These are phyloP conservation scores for Brassica nigra DNA, from an alignment of 345 rosid genomes.

Conservation along the genomic window DNA sequence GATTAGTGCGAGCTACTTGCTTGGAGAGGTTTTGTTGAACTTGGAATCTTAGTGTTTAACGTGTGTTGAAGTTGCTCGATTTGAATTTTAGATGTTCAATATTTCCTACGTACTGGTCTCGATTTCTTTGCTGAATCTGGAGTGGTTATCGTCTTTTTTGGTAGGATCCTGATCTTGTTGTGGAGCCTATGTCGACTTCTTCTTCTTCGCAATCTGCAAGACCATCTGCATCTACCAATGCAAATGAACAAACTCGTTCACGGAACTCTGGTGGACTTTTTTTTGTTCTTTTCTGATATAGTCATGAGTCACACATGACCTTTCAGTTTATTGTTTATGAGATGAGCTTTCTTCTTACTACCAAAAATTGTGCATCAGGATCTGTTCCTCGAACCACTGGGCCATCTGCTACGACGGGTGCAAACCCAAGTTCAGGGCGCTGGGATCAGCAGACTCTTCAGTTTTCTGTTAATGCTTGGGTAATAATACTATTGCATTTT, in stretches of 20 bases:
- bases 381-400: constrained; percentile 67
- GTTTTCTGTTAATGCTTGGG: constrained; percentile 99
- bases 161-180: constrained; percentile 88
- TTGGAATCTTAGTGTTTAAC: constrained; percentile 7
- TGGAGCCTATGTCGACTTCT: constrained; percentile 71
- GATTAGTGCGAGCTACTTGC: constrained; percentile 9
- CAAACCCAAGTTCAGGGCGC: constrained; percentile 62
- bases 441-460: constrained; percentile 92
- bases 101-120: not conserved
- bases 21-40: not conserved
- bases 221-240: constrained; percentile 54
- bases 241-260: constrained; percentile 55
- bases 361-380: constrained; percentile 41
- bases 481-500: constrained; percentile 31
- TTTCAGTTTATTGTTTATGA: too few species aligned
- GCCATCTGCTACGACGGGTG: constrained; percentile 57
- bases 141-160: not conserved
- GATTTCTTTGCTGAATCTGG: not conserved
- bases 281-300: not conserved
- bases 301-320: too few species aligned
- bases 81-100: constrained; percentile 5
- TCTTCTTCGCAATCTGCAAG: constrained; percentile 60
- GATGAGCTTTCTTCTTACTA: too few species aligned
- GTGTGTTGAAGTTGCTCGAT: not conserved
- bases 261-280: constrained; percentile 53